Evolutionary conservation across 106 monocot genomes (phyloP).

Genomic region (Platanthera guangdongensis): DNA sequence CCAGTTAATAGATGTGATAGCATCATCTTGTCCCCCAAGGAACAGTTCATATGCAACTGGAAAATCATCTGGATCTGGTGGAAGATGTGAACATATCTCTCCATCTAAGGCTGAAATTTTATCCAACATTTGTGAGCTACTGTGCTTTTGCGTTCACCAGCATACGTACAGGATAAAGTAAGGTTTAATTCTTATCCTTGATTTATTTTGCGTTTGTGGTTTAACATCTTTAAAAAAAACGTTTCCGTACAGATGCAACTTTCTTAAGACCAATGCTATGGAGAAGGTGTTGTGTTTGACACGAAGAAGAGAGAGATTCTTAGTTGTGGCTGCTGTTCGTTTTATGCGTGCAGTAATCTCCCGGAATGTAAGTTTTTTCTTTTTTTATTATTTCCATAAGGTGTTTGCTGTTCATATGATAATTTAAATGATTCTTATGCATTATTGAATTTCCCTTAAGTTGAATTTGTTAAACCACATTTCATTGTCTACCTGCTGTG

Average conservation of each 20-base stretch:
- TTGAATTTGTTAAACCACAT: not conserved
- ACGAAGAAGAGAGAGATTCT: slow-evolving; percentile 63
- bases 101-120: slow-evolving; percentile 81
- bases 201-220: not conserved
- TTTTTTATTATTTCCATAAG: not conserved
- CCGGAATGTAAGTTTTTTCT: slow-evolving; percentile 60
- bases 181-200: slow-evolving; percentile 12
- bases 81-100: slow-evolving; percentile 15
- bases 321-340: slow-evolving; percentile 87
- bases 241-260: slow-evolving; percentile 57
- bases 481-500: not conserved
- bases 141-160: slow-evolving; percentile 89
- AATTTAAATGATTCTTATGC: not conserved
- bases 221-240: slow-evolving; percentile 4
- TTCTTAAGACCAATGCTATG: slow-evolving; percentile 84
- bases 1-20: slow-evolving; percentile 74
- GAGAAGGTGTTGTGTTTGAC: slow-evolving; percentile 80
- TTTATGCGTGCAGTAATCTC: slow-evolving; percentile 85
- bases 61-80: slow-evolving; percentile 18
- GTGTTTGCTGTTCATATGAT: not conserved
- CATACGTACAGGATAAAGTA: slow-evolving; percentile 95
- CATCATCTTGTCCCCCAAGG: slow-evolving; percentile 55
- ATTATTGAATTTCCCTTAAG: not conserved
- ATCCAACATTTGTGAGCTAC: slow-evolving; percentile 84
- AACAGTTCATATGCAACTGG: slow-evolving; percentile 15